Evolutionary conservation across 2,329 filamentous ascomycete genomes (phyloP).

Genomic region (Metarhizium humberi): DNA sequence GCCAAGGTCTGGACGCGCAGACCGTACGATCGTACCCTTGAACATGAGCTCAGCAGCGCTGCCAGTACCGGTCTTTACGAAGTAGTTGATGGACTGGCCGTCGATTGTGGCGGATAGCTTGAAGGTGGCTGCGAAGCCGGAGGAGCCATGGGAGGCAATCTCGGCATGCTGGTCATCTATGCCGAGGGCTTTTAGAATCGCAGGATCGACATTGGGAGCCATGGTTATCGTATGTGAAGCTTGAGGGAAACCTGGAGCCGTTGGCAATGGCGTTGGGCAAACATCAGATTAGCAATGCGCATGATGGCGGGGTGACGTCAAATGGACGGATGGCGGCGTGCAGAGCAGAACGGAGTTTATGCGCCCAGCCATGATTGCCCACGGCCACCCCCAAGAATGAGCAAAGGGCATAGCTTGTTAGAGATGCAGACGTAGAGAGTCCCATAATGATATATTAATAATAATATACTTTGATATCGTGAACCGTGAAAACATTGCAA

Average conservation of each 20-base stretch:
- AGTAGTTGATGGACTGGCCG: constrained; percentile 47
- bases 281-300: background rate
- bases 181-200: constrained; percentile 50
- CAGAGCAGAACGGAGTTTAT: too few species aligned
- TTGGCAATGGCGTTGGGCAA: too few species aligned
- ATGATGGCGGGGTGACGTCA: constrained; percentile 6
- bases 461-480: too few species aligned
- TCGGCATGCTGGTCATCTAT: constrained; percentile 45
- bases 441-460: too few species aligned
- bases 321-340: background rate
- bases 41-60: constrained; percentile 59
- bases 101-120: constrained; percentile 40
- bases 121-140: constrained; percentile 59
- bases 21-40: constrained; percentile 34
- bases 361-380: too few species aligned
- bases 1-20: background rate
- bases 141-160: constrained; percentile 53
- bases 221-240: constrained; percentile 18
- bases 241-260: background rate
- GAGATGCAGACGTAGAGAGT: too few species aligned
- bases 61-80: constrained; percentile 62
- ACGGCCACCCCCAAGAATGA: too few species aligned
- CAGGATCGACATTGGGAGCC: constrained; percentile 46
- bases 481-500: too few species aligned
- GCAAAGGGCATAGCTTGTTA: too few species aligned